These are phyloP conservation scores for Sphaerobolus stellatus DNA, from an alignment of 1,284 basidiomycete species.

Conservation along the genomic window DNA sequence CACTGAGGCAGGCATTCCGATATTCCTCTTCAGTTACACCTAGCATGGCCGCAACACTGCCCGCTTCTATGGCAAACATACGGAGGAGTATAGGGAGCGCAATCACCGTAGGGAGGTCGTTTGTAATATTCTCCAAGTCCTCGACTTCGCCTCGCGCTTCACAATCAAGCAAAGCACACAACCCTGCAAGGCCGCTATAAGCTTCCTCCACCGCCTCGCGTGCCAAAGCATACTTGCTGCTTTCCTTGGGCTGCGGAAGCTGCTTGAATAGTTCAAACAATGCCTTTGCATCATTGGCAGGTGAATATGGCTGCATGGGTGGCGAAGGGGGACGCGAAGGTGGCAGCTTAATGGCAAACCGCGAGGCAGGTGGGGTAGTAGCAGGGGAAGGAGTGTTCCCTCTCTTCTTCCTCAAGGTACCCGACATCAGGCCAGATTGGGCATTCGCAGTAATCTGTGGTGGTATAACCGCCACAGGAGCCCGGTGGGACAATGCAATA, in stretches of 20 bases:
- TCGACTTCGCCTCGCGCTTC: conserved; percentile 31
- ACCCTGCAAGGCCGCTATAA: conserved; percentile 57
- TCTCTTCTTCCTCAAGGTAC: conserved; percentile 26
- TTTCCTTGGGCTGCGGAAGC: conserved; percentile 59
- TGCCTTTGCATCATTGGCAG: conserved; percentile 56
- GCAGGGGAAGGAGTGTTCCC: conserved; percentile 49
- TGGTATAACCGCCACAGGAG: conserved; percentile 29
- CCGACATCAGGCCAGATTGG: conserved; percentile 27
- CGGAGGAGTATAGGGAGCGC: conserved; percentile 65
- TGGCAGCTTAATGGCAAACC: conserved; percentile 67
- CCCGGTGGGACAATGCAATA: conserved; percentile 65
- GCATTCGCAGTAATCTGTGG: conserved; percentile 47
- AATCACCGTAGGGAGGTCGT: conserved; percentile 66
- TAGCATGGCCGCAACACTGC: conserved; percentile 52
- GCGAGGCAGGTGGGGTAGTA: conserved; percentile 53
- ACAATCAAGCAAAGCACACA: conserved; percentile 59
- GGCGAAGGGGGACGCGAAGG: conserved; percentile 69
- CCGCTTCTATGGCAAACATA: conserved; percentile 31
- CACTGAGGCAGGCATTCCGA: conserved; percentile 61
- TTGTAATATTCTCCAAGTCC: conserved; percentile 45
- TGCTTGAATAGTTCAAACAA: conserved; percentile 56
- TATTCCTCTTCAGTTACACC: conserved; percentile 62
- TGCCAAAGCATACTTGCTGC: conserved; percentile 50
- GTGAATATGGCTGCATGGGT: conserved; percentile 35
- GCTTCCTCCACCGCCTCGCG: conserved; percentile 77